phyloP scores from a whole-genome alignment of 805 yeast species.

The Brettanomyces custersianus region DNA sequence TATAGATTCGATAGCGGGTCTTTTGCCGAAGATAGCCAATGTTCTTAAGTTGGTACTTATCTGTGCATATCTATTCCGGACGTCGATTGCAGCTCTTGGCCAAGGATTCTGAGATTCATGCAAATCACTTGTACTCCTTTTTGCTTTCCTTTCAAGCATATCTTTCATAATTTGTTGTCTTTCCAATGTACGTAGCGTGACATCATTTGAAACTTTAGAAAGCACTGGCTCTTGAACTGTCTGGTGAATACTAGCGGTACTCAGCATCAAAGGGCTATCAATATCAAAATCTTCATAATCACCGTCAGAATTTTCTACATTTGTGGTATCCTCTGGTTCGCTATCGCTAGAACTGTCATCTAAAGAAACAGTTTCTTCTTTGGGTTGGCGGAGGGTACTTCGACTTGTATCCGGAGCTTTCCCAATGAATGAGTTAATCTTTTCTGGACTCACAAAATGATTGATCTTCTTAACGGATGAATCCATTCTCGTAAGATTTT shows the following conservation, averaged over 20 bases:
- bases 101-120: conserved; percentile 7
- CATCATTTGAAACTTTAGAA: too few species aligned
- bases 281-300: conserved; percentile 7
- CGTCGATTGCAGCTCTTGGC: conserved; percentile 19
- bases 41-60: conserved; percentile 23
- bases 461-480: conserved; percentile 18
- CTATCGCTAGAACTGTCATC: background rate
- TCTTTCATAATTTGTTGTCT: conserved; percentile 3
- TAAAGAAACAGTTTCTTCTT: background rate
- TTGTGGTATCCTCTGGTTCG: conserved; percentile 17
- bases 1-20: conserved; percentile 17
- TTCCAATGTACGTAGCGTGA: too few species aligned
- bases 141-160: conserved; percentile 3
- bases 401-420: background rate
- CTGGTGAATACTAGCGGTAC: conserved; percentile 3
- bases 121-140: conserved; percentile 1
- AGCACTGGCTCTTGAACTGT: too few species aligned
- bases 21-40: conserved; percentile 17
- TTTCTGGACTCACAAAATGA: background rate
- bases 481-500: conserved; percentile 8
- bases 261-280: conserved; percentile 18
- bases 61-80: conserved; percentile 19
- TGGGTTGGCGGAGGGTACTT: background rate
- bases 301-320: conserved; percentile 15
- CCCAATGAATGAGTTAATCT: background rate